Conservation (phyloP, 192 early-diverging fungal species). For the Podila clonocystis region DNA sequence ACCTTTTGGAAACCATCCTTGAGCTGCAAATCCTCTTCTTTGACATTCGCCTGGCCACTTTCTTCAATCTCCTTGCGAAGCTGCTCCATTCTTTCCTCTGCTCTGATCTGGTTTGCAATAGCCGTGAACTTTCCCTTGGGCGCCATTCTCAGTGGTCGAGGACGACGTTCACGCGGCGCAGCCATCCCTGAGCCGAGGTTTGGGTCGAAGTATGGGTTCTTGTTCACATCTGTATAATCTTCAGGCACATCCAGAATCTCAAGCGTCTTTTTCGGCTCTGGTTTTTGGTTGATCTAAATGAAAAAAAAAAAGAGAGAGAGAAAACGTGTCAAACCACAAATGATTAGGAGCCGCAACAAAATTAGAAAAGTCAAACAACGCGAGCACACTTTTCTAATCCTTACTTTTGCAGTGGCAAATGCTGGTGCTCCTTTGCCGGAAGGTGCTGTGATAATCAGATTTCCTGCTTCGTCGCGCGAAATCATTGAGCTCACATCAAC, state of each 20-base stretch:
- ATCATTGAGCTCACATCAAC: constrained; percentile 35
- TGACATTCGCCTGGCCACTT: constrained; percentile 15
- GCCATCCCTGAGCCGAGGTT: constrained; percentile 54
- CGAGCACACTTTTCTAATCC: neutral
- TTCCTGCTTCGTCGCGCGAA: constrained; percentile 42
- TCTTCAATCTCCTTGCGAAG: constrained; percentile 52
- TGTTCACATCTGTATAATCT: constrained; percentile 70
- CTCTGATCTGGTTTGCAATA: constrained; percentile 83
- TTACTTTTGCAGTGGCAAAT: constrained; percentile 49
- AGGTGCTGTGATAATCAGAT: constrained; percentile 42
- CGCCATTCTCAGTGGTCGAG: constrained; percentile 79
- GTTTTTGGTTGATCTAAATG: constrained; percentile 37
- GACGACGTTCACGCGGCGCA: constrained; percentile 53
- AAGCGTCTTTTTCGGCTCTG: constrained; percentile 55
- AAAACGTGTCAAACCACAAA: constrained; percentile 1
- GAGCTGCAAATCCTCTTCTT: constrained; percentile 27
- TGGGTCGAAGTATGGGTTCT: constrained; percentile 93
- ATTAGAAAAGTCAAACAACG: neutral
- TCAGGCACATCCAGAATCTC: constrained; percentile 58
- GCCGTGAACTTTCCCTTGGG: constrained; percentile 84
- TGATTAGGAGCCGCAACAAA: too few relatives aligned
- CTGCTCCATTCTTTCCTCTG: constrained; percentile 66
- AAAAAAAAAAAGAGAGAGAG: neutral
- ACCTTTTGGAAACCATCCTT: constrained; percentile 37
- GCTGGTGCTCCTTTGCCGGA: constrained; percentile 17